Percentiles rank a stretch among this genome's conserved stretches.
phyloP scores from a whole-genome alignment of 2,329 filamentous ascomycete genomes.

The Eutypa lata region DNA sequence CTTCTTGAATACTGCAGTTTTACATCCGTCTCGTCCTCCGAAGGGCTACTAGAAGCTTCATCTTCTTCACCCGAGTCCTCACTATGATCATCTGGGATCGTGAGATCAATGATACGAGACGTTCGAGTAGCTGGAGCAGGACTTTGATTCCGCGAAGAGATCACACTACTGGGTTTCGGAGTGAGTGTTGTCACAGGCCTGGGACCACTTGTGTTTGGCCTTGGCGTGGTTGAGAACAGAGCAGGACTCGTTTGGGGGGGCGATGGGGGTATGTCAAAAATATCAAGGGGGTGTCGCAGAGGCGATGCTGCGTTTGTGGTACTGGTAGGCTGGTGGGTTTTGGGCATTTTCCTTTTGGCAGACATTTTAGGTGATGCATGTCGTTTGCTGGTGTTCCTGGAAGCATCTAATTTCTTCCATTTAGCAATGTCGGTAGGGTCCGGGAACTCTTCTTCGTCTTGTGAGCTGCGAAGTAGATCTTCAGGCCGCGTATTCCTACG shows the following conservation, averaged over 20 bases:
- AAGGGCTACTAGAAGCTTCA: slow-evolving; percentile 17
- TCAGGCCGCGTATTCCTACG: slow-evolving; percentile 1
- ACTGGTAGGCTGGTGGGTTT: slow-evolving; percentile 10
- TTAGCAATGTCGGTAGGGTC: slow-evolving; percentile 27
- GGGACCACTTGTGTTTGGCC: slow-evolving; percentile 9
- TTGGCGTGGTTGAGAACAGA: slow-evolving; percentile 18
- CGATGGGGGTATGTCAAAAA: slow-evolving; percentile 37
- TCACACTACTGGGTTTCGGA: slow-evolving; percentile 26
- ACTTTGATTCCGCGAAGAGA: slow-evolving; percentile 22
- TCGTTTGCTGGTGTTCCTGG: slow-evolving; percentile 16
- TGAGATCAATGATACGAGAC: slow-evolving; percentile 23
- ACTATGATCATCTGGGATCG: slow-evolving; percentile 14
- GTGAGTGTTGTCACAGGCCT: slow-evolving; percentile 15
- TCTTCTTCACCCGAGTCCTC: slow-evolving; percentile 11
- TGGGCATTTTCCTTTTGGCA: slow-evolving; percentile 21
- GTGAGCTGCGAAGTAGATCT: slow-evolving; percentile 17
- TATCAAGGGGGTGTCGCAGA: slow-evolving; percentile 9
- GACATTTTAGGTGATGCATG: slow-evolving; percentile 24
- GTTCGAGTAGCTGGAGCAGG: slow-evolving; percentile 18
- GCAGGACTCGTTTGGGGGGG: slow-evolving; percentile 36
- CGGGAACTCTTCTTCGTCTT: slow-evolving; percentile 28
- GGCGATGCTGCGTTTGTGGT: slow-evolving; percentile 10
- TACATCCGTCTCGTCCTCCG: slow-evolving; percentile 37
- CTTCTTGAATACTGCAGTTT: slow-evolving; percentile 32
- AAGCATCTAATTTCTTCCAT: slow-evolving; percentile 18